phyloP scores from a whole-genome alignment of 495 filamentous ascomycete species.

The Aspergillus heteromorphus region DNA sequence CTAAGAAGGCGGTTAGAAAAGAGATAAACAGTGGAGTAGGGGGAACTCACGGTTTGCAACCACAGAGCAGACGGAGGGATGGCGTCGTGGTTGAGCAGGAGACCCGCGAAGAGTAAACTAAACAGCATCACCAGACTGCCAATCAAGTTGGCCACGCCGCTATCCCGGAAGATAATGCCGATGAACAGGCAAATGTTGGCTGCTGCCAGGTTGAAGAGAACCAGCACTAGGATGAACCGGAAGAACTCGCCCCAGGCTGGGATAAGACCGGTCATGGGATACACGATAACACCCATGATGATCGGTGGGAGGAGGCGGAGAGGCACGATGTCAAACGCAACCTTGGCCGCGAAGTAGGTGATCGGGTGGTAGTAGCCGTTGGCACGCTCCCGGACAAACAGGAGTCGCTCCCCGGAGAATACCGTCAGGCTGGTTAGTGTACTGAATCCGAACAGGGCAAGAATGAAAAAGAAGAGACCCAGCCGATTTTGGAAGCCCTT shows the following conservation, averaged over 20 bases:
- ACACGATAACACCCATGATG: constrained; percentile 94
- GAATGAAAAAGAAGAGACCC: constrained; percentile 96
- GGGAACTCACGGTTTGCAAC: constrained; percentile 67
- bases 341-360: constrained; percentile 94
- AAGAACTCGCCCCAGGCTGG: constrained; percentile 79
- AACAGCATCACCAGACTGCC: constrained; percentile 98
- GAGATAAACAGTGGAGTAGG: not conserved
- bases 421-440: constrained; percentile 90
- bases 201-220: constrained; percentile 94
- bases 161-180: constrained; percentile 88
- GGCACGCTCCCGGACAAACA: constrained; percentile 91
- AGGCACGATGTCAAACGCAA: constrained; percentile 92
- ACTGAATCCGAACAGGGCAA: constrained; percentile 94
- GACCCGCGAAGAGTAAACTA: constrained; percentile 86
- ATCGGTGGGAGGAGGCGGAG: constrained; percentile 91
- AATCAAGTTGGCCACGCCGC: constrained; percentile 89
- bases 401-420: constrained; percentile 83
- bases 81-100: constrained; percentile 88
- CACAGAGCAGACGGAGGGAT: constrained; percentile 80
- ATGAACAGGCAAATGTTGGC: constrained; percentile 93
- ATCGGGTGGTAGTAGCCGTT: constrained; percentile 98
- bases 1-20: constrained; percentile 30
- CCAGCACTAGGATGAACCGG: constrained; percentile 83
- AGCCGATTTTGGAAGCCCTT: constrained; percentile 96
- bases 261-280: constrained; percentile 96